Conservation (phyloP, 345 rosid species). For the Mercurialis annua region DNA sequence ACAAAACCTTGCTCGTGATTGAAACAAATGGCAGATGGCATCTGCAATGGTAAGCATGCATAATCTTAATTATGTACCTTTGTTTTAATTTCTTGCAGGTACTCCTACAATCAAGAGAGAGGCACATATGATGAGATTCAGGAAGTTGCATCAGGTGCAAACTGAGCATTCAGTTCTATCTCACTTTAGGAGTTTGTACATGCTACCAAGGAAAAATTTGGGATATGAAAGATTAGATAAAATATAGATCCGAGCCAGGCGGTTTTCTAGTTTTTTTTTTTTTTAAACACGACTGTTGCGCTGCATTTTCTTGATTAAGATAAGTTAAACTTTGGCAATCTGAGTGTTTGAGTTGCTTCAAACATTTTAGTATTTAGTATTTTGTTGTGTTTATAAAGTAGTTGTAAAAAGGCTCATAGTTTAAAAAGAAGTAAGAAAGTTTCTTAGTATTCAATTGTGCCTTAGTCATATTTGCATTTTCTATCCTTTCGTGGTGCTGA, state of each 20-base stretch:
- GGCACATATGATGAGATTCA: conserved; percentile 45
- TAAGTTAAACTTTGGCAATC: not conserved
- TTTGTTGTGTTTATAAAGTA: no score
- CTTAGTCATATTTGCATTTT: no score
- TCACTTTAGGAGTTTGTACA: conserved; percentile 12
- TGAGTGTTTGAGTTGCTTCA: not conserved
- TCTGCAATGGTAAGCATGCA: not conserved
- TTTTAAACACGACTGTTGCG: not conserved
- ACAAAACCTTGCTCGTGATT: not conserved
- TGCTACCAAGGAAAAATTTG: conserved; percentile 2
- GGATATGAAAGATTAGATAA: not conserved
- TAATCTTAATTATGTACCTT: not conserved
- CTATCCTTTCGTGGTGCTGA: no score
- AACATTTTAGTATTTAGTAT: no score
- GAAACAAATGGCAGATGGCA: not conserved
- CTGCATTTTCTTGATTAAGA: not conserved
- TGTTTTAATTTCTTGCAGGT: conserved; percentile 29
- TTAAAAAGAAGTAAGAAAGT: no score
- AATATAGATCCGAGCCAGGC: not conserved
- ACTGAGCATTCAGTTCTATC: not conserved
- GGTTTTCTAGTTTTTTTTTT: not conserved
- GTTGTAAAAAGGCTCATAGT: no score
- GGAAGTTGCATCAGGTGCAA: conserved; percentile 23
- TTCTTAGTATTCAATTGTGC: no score
- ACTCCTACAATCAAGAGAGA: conserved; percentile 51